These are phyloP conservation scores for Moesziomyces aphidis DNA, from an alignment of 1,284 basidiomycete genomes.

Conservation along the genomic window DNA sequence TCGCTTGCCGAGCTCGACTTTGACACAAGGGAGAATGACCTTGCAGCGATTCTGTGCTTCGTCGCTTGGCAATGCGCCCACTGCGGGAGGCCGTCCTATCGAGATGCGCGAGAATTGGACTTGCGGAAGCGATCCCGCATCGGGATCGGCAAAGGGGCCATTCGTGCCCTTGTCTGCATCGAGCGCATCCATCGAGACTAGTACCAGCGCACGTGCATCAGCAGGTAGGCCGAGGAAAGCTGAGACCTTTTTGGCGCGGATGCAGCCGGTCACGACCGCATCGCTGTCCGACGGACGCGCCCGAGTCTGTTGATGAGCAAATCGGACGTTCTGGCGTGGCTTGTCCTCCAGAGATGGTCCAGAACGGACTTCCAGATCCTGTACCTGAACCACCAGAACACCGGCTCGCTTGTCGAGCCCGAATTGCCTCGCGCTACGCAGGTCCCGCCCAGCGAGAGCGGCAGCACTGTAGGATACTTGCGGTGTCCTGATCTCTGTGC, in stretches of 20 bases:
- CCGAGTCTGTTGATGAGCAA: slow-evolving; percentile 6
- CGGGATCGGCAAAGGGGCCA: slow-evolving; percentile 6
- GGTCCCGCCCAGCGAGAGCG: slow-evolving; percentile 18
- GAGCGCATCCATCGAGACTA: slow-evolving; percentile 27
- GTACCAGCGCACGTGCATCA: slow-evolving; percentile 18
- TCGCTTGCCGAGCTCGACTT: slow-evolving; percentile 36
- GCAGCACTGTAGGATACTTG: slow-evolving; percentile 20
- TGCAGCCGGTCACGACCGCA: slow-evolving; percentile 10
- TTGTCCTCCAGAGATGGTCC: slow-evolving; percentile 11
- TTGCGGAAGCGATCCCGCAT: slow-evolving; percentile 8
- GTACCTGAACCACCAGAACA: slow-evolving; percentile 43
- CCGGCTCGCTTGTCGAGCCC: slow-evolving; percentile 46
- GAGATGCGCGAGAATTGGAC: slow-evolving; percentile 8
- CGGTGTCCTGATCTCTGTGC: slow-evolving; percentile 46
- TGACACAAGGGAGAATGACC: slow-evolving; percentile 32
- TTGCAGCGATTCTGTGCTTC: slow-evolving; percentile 26
- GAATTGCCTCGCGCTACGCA: slow-evolving; percentile 6
- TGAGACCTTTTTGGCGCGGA: slow-evolving; percentile 25
- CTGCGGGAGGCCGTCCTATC: background rate
- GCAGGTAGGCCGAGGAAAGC: slow-evolving; percentile 27
- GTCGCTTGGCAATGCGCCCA: background rate
- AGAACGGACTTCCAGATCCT: slow-evolving; percentile 15
- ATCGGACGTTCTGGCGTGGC: slow-evolving; percentile 14
- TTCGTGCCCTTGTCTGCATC: slow-evolving; percentile 2
- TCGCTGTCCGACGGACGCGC: slow-evolving; percentile 1